Percentiles rank a stretch among this genome's conserved stretches.
These are phyloP conservation scores for Triadica sebifera DNA, from an alignment of 345 rosid genomes.

Conservation along the genomic window DNA sequence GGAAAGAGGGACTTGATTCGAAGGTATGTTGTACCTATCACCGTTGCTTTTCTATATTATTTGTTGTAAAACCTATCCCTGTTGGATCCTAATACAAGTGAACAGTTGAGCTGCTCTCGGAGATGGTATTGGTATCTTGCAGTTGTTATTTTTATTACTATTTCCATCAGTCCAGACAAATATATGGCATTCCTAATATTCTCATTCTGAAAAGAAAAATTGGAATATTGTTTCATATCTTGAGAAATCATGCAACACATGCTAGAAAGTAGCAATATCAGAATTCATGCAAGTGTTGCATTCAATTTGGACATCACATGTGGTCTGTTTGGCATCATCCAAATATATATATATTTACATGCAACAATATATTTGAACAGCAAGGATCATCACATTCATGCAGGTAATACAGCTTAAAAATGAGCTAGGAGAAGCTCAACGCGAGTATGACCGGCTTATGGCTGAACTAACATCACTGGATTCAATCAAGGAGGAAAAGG, in stretches of 20 bases:
- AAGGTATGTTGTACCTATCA: slow-evolving; percentile 47
- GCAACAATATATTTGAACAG: background rate
- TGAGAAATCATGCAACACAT: too few relatives aligned
- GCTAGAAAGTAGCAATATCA: background rate
- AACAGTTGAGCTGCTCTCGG: background rate
- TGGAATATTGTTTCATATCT: background rate
- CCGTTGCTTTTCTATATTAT: background rate
- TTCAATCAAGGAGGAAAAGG: slow-evolving; percentile 36
- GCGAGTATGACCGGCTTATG: slow-evolving; percentile 39
- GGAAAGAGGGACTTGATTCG: slow-evolving; percentile 44
- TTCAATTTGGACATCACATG: too few relatives aligned
- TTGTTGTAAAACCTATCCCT: background rate
- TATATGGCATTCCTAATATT: background rate
- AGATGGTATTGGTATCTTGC: background rate
- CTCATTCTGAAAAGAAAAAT: background rate
- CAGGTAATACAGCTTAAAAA: slow-evolving; percentile 53
- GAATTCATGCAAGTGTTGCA: too few relatives aligned
- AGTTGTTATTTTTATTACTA: too few relatives aligned
- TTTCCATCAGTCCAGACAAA: too few relatives aligned
- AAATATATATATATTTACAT: too few relatives aligned
- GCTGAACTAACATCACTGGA: slow-evolving; percentile 43
- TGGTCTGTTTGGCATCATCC: too few relatives aligned
- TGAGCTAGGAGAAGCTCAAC: slow-evolving; percentile 43
- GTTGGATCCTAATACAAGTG: background rate
- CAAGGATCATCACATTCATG: background rate